A percentile compares a stretch with the other conserved stretches of the same genome.
Evolutionary conservation across 2,329 filamentous ascomycete species (phyloP).

Genomic region (Diaporthe australafricana): DNA sequence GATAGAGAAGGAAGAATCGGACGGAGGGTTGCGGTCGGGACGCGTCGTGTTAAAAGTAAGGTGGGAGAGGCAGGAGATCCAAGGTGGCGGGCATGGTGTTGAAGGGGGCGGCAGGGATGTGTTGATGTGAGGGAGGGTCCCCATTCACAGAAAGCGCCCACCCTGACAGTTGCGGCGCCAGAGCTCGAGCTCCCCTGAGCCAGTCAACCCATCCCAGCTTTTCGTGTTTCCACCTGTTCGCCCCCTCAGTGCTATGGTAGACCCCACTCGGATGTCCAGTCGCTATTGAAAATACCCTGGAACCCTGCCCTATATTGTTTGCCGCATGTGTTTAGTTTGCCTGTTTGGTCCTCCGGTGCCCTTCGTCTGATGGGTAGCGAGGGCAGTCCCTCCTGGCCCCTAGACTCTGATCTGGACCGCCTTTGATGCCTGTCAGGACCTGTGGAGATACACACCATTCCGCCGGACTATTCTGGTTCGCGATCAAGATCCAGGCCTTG

Average conservation of each 20-base stretch:
- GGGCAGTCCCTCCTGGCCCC: not conserved
- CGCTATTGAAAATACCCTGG: constrained; percentile 12
- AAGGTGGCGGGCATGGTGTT: constrained; percentile 26
- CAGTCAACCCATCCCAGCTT: constrained; percentile 28
- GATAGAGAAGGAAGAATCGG: not conserved
- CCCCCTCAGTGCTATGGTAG: constrained; percentile 14
- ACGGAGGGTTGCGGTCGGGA: not conserved
- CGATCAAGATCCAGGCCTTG: constrained; percentile 8
- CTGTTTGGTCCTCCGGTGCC: constrained; percentile 14
- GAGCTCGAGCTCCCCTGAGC: constrained; percentile 23
- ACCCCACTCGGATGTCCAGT: not conserved
- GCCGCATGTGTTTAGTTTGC: not conserved
- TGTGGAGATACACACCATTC: constrained; percentile 8
- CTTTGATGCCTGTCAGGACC: constrained; percentile 3
- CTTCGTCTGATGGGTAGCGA: constrained; percentile 13
- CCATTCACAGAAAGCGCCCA: constrained; percentile 11
- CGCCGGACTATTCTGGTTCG: constrained; percentile 11
- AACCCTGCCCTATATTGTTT: constrained; percentile 22
- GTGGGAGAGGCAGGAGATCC: not conserved
- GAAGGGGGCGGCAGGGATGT: constrained; percentile 25
- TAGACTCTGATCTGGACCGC: constrained; percentile 4
- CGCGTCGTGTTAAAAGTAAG: constrained; percentile 12
- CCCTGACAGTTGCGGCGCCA: constrained; percentile 29
- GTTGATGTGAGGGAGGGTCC: constrained; percentile 15
- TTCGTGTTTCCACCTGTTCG: constrained; percentile 19